Evolutionary conservation across 2,329 filamentous ascomycete genomes (phyloP).

Genomic region (Claviceps pazoutovae): DNA sequence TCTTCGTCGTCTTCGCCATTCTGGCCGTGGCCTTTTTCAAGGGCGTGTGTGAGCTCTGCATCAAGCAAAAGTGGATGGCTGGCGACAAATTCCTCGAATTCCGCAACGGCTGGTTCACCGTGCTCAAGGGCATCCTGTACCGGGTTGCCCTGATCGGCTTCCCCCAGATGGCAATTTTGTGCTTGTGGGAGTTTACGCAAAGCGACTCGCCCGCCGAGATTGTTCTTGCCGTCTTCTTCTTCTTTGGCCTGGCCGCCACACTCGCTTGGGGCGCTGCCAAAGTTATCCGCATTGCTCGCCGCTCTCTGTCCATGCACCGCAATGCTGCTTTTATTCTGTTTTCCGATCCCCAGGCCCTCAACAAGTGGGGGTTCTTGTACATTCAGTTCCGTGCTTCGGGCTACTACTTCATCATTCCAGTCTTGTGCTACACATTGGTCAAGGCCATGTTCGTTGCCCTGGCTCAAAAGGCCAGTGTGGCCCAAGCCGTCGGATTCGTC

Average conservation of each 20-base stretch:
- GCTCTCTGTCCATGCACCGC: conserved; percentile 82
- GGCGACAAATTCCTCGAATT: conserved; percentile 82
- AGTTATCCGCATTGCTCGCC: conserved; percentile 76
- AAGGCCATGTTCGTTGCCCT: conserved; percentile 85
- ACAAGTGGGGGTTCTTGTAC: conserved; percentile 98
- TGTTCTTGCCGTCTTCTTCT: conserved; percentile 77
- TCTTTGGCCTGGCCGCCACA: conserved; percentile 64
- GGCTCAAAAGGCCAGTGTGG: conserved; percentile 53
- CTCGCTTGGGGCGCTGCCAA: conserved; percentile 80
- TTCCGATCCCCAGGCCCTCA: conserved; percentile 82
- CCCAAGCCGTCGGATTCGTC: conserved; percentile 70
- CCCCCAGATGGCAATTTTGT: conserved; percentile 79
- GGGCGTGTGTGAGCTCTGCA: conserved; percentile 60
- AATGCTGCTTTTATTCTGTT: conserved; percentile 96
- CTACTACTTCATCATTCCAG: conserved; percentile 85
- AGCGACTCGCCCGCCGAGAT: conserved; percentile 76
- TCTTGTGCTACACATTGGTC: conserved; percentile 64
- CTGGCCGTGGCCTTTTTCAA: conserved; percentile 68
- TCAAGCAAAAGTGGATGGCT: conserved; percentile 65
- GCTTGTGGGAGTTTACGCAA: conserved; percentile 84
- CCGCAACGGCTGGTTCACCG: conserved; percentile 83
- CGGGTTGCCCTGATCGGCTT: conserved; percentile 81
- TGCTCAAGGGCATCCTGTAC: conserved; percentile 88
- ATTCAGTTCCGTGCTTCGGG: conserved; percentile 91
- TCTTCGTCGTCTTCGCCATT: conserved; percentile 65